A percentile compares a stretch with the other conserved stretches of the same genome.
phyloP scores from a whole-genome alignment of 805 yeast species.

The Zygosaccharomyces gambellarensis region DNA sequence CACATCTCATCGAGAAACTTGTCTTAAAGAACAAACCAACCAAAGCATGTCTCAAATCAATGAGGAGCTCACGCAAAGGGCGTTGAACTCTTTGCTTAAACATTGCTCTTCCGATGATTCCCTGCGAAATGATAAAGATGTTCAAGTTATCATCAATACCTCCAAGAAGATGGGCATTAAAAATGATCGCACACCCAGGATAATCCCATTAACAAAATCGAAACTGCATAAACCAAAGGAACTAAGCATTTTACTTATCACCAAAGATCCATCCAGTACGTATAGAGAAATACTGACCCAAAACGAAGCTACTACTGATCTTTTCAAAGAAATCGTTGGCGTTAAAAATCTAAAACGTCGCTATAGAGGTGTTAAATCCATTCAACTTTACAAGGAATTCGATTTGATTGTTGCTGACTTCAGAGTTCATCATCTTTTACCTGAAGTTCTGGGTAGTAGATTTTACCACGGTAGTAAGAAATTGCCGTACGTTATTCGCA shows the following conservation, averaged over 20 bases:
- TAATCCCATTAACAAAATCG: constrained; percentile 50
- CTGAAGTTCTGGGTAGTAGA: constrained; percentile 51
- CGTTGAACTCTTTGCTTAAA: constrained; percentile 22
- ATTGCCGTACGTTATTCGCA: constrained; percentile 62
- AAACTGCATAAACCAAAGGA: constrained; percentile 47
- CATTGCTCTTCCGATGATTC: constrained; percentile 33
- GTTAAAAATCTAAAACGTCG: constrained; percentile 51
- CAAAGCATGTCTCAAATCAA: not conserved
- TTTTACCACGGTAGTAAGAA: constrained; percentile 63
- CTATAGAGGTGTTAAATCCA: constrained; percentile 41
- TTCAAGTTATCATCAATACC: constrained; percentile 45
- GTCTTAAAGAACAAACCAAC: not conserved
- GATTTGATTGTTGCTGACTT: constrained; percentile 69
- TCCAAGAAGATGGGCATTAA: constrained; percentile 40
- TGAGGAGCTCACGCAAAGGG: constrained; percentile 17
- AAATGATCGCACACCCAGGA: constrained; percentile 51
- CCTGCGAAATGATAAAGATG: constrained; percentile 25
- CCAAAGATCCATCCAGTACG: constrained; percentile 66
- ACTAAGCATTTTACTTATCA: constrained; percentile 53
- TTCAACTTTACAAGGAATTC: constrained; percentile 51
- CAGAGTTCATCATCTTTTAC: constrained; percentile 57
- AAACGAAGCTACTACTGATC: constrained; percentile 54
- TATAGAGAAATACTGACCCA: constrained; percentile 48
- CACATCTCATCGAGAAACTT: constrained; percentile 1
- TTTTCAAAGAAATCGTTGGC: constrained; percentile 57